Evolutionary conservation across 345 rosid genomes (phyloP), one percentile per base, ranked within the genome.

Genomic region (Raphanus raphanistrum): DNA sequence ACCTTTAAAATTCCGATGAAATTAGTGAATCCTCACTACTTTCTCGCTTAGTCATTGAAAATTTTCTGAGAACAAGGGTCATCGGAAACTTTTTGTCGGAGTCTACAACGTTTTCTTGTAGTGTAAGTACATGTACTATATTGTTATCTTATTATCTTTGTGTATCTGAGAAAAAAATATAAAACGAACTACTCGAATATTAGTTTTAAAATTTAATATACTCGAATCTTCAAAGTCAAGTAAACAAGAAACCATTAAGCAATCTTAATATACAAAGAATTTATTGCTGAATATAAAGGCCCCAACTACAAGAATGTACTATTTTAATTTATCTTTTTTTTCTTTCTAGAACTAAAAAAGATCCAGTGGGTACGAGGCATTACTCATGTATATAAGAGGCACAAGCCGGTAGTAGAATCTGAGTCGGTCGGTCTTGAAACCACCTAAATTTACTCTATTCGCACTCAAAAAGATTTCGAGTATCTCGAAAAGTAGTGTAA

Each of bases 381-480:
- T 16, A 70, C 4, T 36, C 65, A 52, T 36, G 64, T 69, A 52
- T 26, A 27, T 11, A 28, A 71, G 71, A 71, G 76, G 66, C 70
- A 71, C 48, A 77, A 57, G 60, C 71, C n/a, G 52, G 71, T 77
- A 55, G 9, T 71, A 45, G 71, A 70, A 38, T 77, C 36, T 2
- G 80, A 70, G 21, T 55, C 7, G 28, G 81, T 77, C 67, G 66
- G 66, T 77, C 76, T 63, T 33, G 5, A 69, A 76, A 60, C 32
- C 50, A n/a, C 70, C 31, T 63, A 70, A 70, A 54, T 52, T 54
- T 63, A 70, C 75, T 63, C 58, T 27, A 0, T 36, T 28, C 60
- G 26, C 11, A 36, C 66, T 35, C 11, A 27, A 38, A 48, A 55
- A 77, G 48, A 71, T 71, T 71, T 38, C 25, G n/a, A 12, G 5